Evolutionary conservation across 2,329 filamentous ascomycete species (phyloP).

Genomic region (Ciborinia camelliae): DNA sequence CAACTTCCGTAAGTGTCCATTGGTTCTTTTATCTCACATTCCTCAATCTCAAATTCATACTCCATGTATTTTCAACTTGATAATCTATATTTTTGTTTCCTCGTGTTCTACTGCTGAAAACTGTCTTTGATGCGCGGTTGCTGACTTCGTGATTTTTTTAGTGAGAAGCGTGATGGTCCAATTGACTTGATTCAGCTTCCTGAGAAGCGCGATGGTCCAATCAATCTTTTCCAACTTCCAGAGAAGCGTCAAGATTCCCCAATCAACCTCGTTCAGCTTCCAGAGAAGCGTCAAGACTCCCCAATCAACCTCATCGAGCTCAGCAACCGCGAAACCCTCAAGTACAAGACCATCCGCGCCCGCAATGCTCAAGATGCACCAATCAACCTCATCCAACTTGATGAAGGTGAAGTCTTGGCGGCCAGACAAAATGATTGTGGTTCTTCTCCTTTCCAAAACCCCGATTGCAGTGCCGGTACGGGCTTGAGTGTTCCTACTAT

Average conservation of each 20-base stretch:
- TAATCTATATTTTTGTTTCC: neutral
- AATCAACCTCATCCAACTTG: neutral
- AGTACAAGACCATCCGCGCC: neutral
- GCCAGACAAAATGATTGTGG: constrained; percentile 5
- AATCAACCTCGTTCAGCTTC: too few species aligned
- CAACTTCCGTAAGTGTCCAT: neutral
- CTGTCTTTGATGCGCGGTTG: neutral
- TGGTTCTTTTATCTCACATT: neutral
- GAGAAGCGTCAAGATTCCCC: too few species aligned
- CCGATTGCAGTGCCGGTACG: neutral
- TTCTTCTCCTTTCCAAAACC: constrained; percentile 6
- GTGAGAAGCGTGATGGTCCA: neutral
- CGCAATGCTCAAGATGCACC: neutral
- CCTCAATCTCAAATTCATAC: neutral
- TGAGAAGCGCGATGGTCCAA: neutral
- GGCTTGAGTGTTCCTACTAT: neutral
- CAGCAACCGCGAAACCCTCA: neutral
- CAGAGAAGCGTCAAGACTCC: neutral
- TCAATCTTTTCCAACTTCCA: too few species aligned
- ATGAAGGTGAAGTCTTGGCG: neutral
- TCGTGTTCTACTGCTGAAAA: neutral
- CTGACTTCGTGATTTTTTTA: neutral
- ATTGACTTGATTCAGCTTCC: neutral
- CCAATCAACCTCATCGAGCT: neutral
- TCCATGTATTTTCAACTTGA: neutral